Conservation (phyloP, 306 rosid genomes). For the Castanea crenata region DNA sequence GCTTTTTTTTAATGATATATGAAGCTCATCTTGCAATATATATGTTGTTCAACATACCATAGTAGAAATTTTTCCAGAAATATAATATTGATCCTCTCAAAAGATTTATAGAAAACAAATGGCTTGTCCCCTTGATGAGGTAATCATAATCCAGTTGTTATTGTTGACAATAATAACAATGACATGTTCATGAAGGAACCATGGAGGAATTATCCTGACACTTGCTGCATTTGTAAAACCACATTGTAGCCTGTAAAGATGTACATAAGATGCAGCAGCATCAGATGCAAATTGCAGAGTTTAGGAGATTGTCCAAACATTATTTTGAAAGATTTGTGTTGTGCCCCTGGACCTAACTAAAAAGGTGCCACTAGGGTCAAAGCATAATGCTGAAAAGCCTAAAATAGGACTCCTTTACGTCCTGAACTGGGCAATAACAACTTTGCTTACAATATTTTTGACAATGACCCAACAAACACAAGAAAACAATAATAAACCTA, state of each 20-base stretch:
- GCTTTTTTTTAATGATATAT: too few species aligned
- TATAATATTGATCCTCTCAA: constrained; percentile 55
- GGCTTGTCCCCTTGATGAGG: constrained; percentile 92
- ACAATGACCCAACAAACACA: constrained; percentile 66
- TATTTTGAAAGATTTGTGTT: constrained; percentile 79
- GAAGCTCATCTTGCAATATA: too few species aligned
- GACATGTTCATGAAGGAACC: constrained; percentile 3
- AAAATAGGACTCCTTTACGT: constrained; percentile 85
- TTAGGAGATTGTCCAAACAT: constrained; percentile 47
- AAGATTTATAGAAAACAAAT: constrained; percentile 90
- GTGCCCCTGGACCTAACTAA: constrained; percentile 89
- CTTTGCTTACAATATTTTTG: constrained; percentile 74
- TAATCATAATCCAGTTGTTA: constrained; percentile 97
- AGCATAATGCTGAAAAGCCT: constrained; percentile 63
- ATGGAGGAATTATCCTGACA: background rate
- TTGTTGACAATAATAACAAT: constrained; percentile 24
- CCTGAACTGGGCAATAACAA: constrained; percentile 71
- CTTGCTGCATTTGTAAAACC: constrained; percentile 94
- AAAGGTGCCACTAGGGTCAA: constrained; percentile 89
- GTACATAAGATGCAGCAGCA: constrained; percentile 51
- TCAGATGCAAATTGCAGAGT: constrained; percentile 34
- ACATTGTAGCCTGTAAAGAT: constrained; percentile 86
- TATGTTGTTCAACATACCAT: too few species aligned
- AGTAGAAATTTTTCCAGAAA: too few species aligned
- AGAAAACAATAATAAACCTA: constrained; percentile 17